Base-by-base conservation (phyloP, 2,329 filamentous ascomycete species). In the Corniculantispora saksenae region DNA sequence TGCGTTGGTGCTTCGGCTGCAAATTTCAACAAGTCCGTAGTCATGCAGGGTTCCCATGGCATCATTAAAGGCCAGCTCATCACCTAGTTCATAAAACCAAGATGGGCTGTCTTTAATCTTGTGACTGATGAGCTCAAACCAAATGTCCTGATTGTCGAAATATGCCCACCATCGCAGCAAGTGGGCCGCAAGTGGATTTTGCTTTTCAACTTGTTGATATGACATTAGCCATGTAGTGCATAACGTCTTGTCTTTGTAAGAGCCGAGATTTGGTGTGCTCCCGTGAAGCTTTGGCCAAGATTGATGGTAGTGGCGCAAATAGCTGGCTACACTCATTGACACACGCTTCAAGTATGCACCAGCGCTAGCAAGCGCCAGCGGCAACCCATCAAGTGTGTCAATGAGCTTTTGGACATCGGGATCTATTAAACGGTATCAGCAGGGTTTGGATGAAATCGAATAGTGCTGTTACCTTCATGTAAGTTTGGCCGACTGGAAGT, bases 141-240 rank as follows among this genome's bases (percentile, higher is more conserved):
- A 83, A 3, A 83, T 66, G 66, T 82, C 78, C 17, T 77, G 70
- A 66, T 79, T 78, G 66, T 78, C 74, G 65, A 83, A 79, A 63
- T 74, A 78, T n/a, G 77, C 79, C 74, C 78, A 78, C 17, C 80
- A 69, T n/a, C 72, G 64, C 21, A 83, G 74, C 1, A 82, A 70
- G 25, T 72, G 67, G 25, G 77, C 77, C n/a, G 69, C 47, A 72
- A 50, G 7, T 13, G 63, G 19, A 43, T 17, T 74, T 35, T 72
- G 69, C 66, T 72, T 8, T n/a, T 67, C 48, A 1, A 62, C 21
- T 9, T 53, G 48, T 13, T 29, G 25, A 29, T 21, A 47, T 25
- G 56, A 59, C 3, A 59, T 25, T 59, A 45, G 35, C 56, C 56
- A 59, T 2, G 56, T 59, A 25, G 56, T 25, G 27, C 40, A 47